Conservation (phyloP, 495 filamentous ascomycete species). For the Aspergillus taichungensis region DNA sequence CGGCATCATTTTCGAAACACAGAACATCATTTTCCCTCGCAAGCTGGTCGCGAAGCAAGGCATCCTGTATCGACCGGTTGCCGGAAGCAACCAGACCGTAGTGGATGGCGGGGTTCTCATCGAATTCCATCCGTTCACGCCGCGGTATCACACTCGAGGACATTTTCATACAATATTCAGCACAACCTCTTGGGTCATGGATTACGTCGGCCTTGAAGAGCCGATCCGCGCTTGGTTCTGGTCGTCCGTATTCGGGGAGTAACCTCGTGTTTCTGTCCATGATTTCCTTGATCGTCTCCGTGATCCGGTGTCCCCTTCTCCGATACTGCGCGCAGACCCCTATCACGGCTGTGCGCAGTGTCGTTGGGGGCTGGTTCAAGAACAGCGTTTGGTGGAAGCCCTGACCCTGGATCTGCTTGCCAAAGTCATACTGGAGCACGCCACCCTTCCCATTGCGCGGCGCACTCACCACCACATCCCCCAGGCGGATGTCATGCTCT, state of each 20-base stretch:
- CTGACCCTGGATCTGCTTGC: conserved; percentile 2
- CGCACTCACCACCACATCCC: conserved; percentile 9
- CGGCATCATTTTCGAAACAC: conserved; percentile 8
- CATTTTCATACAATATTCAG: neutral
- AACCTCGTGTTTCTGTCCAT: conserved; percentile 7
- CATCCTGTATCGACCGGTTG: conserved; percentile 13
- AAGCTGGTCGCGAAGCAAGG: conserved; percentile 15
- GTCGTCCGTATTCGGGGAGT: neutral
- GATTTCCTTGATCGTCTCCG: conserved; percentile 7
- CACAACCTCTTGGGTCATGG: conserved; percentile 4
- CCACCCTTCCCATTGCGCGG: neutral
- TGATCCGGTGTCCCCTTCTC: conserved; percentile 9
- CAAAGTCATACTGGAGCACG: conserved; percentile 8
- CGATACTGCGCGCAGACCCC: conserved; percentile 5
- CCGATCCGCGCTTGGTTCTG: neutral
- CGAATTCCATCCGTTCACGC: neutral
- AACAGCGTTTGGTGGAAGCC: conserved; percentile 14
- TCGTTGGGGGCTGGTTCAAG: conserved; percentile 11
- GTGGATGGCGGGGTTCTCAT: conserved; percentile 11
- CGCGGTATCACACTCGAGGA: neutral
- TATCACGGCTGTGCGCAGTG: conserved; percentile 9
- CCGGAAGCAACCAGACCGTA: conserved; percentile 17
- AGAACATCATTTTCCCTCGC: conserved; percentile 23
- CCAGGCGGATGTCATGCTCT: conserved; percentile 15
- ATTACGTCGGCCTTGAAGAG: neutral